Evolutionary conservation across 768 basidiomycete species (phyloP).

Genomic region (Dendrothele bispora): DNA sequence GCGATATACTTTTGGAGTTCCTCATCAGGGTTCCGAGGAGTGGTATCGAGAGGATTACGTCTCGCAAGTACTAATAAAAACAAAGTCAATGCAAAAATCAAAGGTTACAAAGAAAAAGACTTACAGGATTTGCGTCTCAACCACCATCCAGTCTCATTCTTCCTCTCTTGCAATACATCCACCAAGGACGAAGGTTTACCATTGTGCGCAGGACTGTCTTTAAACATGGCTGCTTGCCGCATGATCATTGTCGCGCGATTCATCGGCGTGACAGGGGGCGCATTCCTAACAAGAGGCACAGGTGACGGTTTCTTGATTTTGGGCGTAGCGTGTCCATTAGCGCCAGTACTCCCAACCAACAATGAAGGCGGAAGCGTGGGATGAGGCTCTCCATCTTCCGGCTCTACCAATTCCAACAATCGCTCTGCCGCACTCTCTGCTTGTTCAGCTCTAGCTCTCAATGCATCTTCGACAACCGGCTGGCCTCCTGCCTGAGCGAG

Average conservation of each 20-base stretch:
- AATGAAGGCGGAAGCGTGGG: slow-evolving; percentile 58
- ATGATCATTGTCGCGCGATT: slow-evolving; percentile 58
- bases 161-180: slow-evolving; percentile 65
- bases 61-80: slow-evolving; percentile 45
- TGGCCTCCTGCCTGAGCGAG: slow-evolving; percentile 35
- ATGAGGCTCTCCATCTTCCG: slow-evolving; percentile 57
- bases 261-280: slow-evolving; percentile 63
- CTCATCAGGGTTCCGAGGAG: slow-evolving; percentile 36
- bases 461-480: slow-evolving; percentile 75
- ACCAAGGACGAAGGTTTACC: slow-evolving; percentile 57
- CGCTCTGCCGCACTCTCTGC: slow-evolving; percentile 92
- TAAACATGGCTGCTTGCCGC: slow-evolving; percentile 76
- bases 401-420: slow-evolving; percentile 81
- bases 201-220: slow-evolving; percentile 73
- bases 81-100: slow-evolving; percentile 12
- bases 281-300: slow-evolving; percentile 31
- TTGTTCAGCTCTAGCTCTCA: slow-evolving; percentile 86
- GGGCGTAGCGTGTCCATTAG: slow-evolving; percentile 30
- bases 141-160: slow-evolving; percentile 84
- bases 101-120: slow-evolving; percentile 17
- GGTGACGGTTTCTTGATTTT: slow-evolving; percentile 43
- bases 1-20: slow-evolving; percentile 56
- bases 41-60: slow-evolving; percentile 43
- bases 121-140: slow-evolving; percentile 69
- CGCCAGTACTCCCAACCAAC: slow-evolving; percentile 38